phyloP scores from a whole-genome alignment of 768 basidiomycete genomes.

The Russula virescens region DNA sequence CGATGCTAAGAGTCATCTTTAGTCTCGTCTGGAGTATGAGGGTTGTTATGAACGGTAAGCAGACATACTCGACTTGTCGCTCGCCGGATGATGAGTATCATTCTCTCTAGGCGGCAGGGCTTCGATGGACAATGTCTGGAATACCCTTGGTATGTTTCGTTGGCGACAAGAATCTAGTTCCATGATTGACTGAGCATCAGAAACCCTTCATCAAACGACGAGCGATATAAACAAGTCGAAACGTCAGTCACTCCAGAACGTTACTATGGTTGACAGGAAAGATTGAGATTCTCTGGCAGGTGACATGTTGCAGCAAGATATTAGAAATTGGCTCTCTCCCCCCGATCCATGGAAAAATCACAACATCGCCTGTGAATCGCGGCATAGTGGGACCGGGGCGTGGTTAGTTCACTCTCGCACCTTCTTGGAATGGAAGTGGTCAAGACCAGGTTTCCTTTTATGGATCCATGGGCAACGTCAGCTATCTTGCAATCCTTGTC shows the following conservation, averaged over 20 bases:
- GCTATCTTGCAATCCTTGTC: background rate
- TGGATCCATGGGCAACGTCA: background rate
- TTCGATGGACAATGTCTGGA: background rate
- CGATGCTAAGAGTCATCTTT: too few relatives aligned
- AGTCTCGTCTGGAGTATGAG: too few relatives aligned
- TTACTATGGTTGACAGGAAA: background rate
- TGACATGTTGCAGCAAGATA: background rate
- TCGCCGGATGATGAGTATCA: too few relatives aligned
- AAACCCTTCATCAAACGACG: background rate
- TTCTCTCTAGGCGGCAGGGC: background rate
- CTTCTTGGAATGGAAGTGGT: background rate
- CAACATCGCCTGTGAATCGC: background rate
- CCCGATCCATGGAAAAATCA: background rate
- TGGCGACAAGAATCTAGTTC: background rate
- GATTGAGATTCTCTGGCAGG: background rate
- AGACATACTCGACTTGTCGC: too few relatives aligned
- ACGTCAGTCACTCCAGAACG: background rate
- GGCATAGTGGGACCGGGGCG: background rate
- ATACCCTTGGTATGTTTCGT: background rate
- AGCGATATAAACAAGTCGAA: background rate
- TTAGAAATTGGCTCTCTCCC: background rate
- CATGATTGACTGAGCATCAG: background rate
- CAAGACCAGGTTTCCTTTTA: background rate
- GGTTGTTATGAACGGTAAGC: too few relatives aligned
- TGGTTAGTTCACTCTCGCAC: background rate